phyloP scores from a whole-genome alignment of 2,329 filamentous ascomycete genomes.

The Sporothrix pseudoabietina region DNA sequence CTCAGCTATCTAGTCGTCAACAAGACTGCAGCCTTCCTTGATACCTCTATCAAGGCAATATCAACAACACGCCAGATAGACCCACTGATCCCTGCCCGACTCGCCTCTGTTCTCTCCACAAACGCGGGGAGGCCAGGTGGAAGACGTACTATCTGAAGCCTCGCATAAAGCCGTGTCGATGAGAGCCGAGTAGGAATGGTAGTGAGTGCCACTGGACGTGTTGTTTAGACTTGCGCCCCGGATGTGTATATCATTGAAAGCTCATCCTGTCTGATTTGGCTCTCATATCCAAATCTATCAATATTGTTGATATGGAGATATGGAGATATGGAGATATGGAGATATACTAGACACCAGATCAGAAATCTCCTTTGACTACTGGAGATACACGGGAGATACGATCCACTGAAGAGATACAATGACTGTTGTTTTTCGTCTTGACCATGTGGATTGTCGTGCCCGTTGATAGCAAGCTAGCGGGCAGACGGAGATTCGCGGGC shows the following conservation, averaged over 20 bases:
- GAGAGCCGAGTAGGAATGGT: no score
- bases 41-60: neutral
- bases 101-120: neutral
- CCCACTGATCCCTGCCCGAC: neutral
- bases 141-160: neutral
- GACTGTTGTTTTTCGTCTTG: no score
- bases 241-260: no score
- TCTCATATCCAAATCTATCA: no score
- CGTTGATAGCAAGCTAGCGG: neutral
- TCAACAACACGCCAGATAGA: neutral
- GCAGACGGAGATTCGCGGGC: slow-evolving; percentile 6
- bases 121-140: neutral
- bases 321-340: no score
- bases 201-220: no score
- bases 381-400: neutral
- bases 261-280: neutral
- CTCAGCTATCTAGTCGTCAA: no score
- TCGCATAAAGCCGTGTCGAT: neutral
- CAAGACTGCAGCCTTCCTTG: neutral
- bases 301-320: no score
- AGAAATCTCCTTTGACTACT: neutral
- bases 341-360: neutral
- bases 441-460: neutral
- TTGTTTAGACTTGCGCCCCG: no score
- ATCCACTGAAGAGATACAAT: no score